Base-by-base conservation (phyloP, 1,284 basidiomycete species). In the Heimioporus punctisporus region DNA sequence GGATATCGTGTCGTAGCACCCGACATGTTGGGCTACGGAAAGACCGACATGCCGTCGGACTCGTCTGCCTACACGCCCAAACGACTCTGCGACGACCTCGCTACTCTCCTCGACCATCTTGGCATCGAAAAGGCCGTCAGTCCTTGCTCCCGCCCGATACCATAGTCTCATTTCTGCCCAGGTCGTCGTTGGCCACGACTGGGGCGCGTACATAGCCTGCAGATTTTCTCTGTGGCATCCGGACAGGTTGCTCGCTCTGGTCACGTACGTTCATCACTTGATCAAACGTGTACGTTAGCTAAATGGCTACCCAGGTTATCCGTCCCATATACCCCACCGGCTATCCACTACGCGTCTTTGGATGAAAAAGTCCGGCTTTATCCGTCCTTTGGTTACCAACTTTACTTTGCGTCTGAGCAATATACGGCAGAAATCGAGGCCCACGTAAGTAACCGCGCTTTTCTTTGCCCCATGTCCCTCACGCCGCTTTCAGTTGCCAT, bases 11-110 rank as follows among this genome's bases (percentile, higher is more conserved):
- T 90, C 21, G 69, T 90, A 24, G 87, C 77, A 2, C 87, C 85
- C 10, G 85, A 89, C 67, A 88, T 86, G 84, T 71, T 89, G 28
- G 88, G 88, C 6, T 90, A 89, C 55, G 88, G 87, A 17, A 79
- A 73, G 25, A 85, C 84, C 11, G 84, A 86, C 60, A 88, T 86
- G 64, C 88, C 88, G 1, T 56, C 64, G 26, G 79, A 81, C 26
- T 60, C 78, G 7, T 66, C 72, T 19, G 78, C 82, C 50, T 91
- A 90, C 65, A 78, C 85, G 8, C 79, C 78, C 2, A 84, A 82
- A 65, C 79, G 72, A 45, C 72, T 90, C 7, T 80, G 78, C 54
- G 75, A 75, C 43, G 88, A 91, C 64, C 75, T 90, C 28, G 80
- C 77, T 26, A 85, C 84, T 6, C 69, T 91, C 21, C 72, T 91